These are phyloP conservation scores for Hypsizygus ulmarius DNA, from an alignment of 1,284 basidiomycete genomes.

Conservation along the genomic window DNA sequence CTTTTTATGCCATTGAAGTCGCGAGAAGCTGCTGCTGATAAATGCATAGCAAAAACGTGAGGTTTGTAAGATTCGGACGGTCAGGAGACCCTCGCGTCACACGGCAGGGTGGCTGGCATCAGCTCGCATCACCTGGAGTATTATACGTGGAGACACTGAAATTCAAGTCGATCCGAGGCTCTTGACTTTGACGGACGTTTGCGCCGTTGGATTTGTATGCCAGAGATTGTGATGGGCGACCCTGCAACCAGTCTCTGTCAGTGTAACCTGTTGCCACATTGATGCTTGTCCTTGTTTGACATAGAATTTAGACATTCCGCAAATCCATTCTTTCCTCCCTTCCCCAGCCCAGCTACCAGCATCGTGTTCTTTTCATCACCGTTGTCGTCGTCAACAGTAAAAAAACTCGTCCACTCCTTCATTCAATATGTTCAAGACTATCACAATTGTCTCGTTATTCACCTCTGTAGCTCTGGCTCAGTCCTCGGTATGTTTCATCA, in stretches of 20 bases:
- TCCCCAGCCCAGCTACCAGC: slow-evolving; percentile 10
- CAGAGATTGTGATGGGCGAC: slow-evolving; percentile 5
- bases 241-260: no score
- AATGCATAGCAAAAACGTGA: neutral
- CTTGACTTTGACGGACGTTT: neutral
- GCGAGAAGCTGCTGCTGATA: neutral
- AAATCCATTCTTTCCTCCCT: slow-evolving; percentile 1
- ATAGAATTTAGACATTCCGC: slow-evolving; percentile 8
- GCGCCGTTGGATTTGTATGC: neutral
- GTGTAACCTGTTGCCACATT: slow-evolving; percentile 20
- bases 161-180: neutral
- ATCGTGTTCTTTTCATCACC: slow-evolving; percentile 22
- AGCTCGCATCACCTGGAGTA: neutral
- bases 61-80: neutral
- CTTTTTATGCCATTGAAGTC: neutral
- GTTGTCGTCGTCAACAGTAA: slow-evolving; percentile 44
- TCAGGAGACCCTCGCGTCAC: slow-evolving; percentile 1
- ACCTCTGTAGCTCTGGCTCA: slow-evolving; percentile 48
- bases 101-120: no score
- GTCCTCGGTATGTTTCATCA: slow-evolving; percentile 24
- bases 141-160: neutral
- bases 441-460: slow-evolving; percentile 46
- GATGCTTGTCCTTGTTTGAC: slow-evolving; percentile 22
- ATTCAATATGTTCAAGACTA: slow-evolving; percentile 46
- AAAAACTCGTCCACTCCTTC: slow-evolving; percentile 54